These are phyloP conservation scores for Xylariales sp. DNA, from an alignment of 2,329 filamentous ascomycete genomes.

Conservation along the genomic window DNA sequence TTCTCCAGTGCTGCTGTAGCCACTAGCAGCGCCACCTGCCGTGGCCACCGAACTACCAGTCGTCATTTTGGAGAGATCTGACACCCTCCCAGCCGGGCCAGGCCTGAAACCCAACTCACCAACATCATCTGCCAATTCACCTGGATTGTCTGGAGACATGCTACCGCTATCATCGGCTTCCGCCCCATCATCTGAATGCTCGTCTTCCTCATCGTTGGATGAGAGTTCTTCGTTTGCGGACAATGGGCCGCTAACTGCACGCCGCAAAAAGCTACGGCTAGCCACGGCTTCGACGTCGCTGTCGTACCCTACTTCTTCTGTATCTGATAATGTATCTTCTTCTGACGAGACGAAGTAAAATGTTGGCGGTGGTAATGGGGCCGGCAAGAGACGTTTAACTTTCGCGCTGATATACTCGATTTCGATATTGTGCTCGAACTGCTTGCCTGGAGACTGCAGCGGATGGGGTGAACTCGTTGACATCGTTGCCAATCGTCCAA, in stretches of 20 bases:
- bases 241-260: conserved; percentile 74
- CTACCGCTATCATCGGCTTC: conserved; percentile 61
- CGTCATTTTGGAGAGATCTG: conserved; percentile 76
- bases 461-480: conserved; percentile 32
- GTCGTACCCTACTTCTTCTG: conserved; percentile 12
- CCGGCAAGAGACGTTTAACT: conserved; percentile 39
- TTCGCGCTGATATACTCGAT: conserved; percentile 42
- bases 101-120: conserved; percentile 66
- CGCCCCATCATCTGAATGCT: conserved; percentile 73
- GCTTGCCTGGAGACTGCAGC: background rate
- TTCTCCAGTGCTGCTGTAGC: conserved; percentile 56
- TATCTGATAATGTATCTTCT: conserved; percentile 30
- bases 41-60: conserved; percentile 80
- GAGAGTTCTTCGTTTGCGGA: conserved; percentile 77
- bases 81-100: conserved; percentile 69
- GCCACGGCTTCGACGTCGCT: conserved; percentile 13
- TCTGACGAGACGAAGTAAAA: conserved; percentile 45
- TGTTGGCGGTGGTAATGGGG: conserved; percentile 46
- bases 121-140: too few species aligned
- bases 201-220: conserved; percentile 81
- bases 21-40: conserved; percentile 64
- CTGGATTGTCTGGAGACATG: conserved; percentile 67
- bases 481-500: conserved; percentile 35
- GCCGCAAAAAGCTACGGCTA: conserved; percentile 17
- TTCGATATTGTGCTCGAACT: conserved; percentile 20